Evolutionary conservation across 192 early-diverging fungal genomes (phyloP), one percentile per base, ranked within the genome.

Genomic region (Phlyctochytrium bullatum): DNA sequence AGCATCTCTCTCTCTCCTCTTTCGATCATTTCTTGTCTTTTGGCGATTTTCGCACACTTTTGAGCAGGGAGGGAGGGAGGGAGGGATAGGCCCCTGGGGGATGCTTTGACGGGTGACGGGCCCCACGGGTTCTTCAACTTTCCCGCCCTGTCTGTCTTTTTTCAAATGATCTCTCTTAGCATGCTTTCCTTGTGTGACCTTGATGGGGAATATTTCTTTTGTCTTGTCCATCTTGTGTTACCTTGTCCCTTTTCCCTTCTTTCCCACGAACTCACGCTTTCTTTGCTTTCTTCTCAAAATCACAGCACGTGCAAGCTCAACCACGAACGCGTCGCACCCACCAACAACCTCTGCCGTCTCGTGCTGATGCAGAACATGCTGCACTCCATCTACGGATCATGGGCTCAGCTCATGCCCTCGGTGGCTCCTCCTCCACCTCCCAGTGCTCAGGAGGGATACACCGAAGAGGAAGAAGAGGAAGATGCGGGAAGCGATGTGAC

Each of bases 231-330:
- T 47, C 20, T n/a, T n/a, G n/a, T n/a, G n/a, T n/a, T n/a, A n/a
- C n/a, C 40, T 47, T 20, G 40, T 20, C 40, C 20, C 40, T 47
- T 20, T 47, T 20, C 20, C 40, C 40, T 20, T 47, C 40, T 47
- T 47, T 6, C 40, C 40, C 40, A 6, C 6, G 40, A 6, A 47
- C 20, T 47, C 20, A 14, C 40, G 20, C 20, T 47, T 47, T 47
- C 20, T 47, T 6, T 6, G 40, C 6, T 14, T 47, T 47, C 10
- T 47, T 47, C 40, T 47, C 40, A 47, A 47, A 47, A 14, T 47
- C 40, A 47, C 20, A 47, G 40, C 6, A 47, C 40, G 40, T 47
- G 40, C 40, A 47, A 47, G 40, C 40, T 47, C 40, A 47, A 47
- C 40, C 40, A 47, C 6, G 40, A 47, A 47, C 40, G 40, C 20